These are phyloP conservation scores for Mrakia frigida DNA, from an alignment of 768 basidiomycete genomes.

Conservation along the genomic window DNA sequence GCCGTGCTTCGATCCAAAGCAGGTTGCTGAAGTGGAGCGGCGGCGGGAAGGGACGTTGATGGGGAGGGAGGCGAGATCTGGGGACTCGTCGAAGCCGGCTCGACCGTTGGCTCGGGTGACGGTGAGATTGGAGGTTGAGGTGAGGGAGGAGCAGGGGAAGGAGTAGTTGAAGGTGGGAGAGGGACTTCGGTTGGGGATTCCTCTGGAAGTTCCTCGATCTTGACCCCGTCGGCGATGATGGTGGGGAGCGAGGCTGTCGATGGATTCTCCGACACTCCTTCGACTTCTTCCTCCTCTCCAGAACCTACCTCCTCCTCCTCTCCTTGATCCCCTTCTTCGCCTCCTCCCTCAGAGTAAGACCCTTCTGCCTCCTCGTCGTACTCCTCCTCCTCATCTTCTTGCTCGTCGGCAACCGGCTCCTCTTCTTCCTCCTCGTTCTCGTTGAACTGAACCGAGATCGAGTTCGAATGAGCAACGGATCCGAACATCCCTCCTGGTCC, in stretches of 20 bases:
- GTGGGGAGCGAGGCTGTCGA: neutral
- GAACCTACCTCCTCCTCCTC: neutral
- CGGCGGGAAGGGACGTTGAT: neutral
- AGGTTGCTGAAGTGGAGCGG: too few species aligned
- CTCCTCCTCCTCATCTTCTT: neutral
- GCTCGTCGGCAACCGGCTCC: neutral
- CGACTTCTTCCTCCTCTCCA: neutral
- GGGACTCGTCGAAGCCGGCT: neutral
- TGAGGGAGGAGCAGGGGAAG: neutral
- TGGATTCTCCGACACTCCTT: neutral
- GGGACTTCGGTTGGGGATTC: conserved; percentile 2
- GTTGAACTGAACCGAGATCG: neutral
- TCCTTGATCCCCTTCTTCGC: neutral
- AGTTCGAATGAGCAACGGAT: neutral
- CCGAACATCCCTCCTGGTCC: neutral
- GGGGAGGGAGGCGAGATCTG: neutral
- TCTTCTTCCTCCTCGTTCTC: neutral
- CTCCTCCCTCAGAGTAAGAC: neutral
- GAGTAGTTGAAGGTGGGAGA: neutral
- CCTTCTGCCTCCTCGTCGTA: neutral
- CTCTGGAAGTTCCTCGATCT: conserved; percentile 10
- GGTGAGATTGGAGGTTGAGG: neutral
- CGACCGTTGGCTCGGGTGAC: neutral
- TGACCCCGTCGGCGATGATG: conserved; percentile 19
- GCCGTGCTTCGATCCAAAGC: neutral